Evolutionary conservation across 2,329 filamentous ascomycete genomes (phyloP), one percentile per base, ranked within the genome.

Genomic region (Plectosphaerella cucumerina): DNA sequence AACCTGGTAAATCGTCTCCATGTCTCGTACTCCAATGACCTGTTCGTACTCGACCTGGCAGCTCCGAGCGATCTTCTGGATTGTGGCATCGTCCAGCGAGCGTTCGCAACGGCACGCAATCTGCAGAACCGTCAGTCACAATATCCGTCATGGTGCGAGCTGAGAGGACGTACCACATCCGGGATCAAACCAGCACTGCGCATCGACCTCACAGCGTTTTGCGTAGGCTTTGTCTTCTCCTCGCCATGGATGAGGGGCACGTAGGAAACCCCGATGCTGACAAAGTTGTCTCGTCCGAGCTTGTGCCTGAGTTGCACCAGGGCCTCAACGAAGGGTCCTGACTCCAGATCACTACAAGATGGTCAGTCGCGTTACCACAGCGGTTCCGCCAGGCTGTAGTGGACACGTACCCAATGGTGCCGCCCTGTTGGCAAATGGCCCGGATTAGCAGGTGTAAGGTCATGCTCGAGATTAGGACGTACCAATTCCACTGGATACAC

Each of bases 211-310:
- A 97, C 90, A 22, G 93, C 90, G 62, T 90, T 84, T 69, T 99
- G 94, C 0, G 94, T 99, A 0, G 94, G 94, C 74, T 97, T 97
- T 10, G 92, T 97, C 82, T 97, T 97, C 70, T 96, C 85, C 75
- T 97, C 80, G 41, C 80, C 79, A 52, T 79, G 48, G 11, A 65
- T 68, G 33, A 93, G 80, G 1, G 92, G 94, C 33, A 97, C 86
- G 60, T 92, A 89, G 5, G 88, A 91, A 55, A 97, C 93, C 70
- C 91, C 86, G 58, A 97, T 95, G 66, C 90, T 87, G 65, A 92
- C 73, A 68, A 96, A 95, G 72, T 96, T 93, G 65, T 84, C 80
- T 64, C 82, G 84, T 59, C 88, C 89, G 21, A 81, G 84, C 56
- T 85, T 80, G 59, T 87, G 78, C 59, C 86, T 80, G 56, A 96